Evolutionary conservation across 176 grass and related monocot species (phyloP).

Genomic region (Dactylis glomerata): DNA sequence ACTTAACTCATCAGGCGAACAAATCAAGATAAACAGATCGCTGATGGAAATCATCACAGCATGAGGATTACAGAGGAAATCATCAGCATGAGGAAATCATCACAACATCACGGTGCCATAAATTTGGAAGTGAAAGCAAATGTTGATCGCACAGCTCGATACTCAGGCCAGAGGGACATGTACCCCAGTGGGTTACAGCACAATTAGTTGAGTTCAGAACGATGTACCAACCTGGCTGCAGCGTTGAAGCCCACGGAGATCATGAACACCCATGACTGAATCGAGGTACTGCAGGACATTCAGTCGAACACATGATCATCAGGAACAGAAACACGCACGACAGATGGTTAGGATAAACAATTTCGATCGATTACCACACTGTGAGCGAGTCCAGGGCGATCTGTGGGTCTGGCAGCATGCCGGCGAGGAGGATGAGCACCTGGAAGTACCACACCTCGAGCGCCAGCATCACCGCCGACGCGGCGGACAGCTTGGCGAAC

Average conservation of each 20-base stretch:
- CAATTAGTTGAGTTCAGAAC: not conserved
- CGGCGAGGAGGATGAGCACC: constrained; percentile 82
- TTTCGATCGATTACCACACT: constrained; percentile 51
- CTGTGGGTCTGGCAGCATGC: constrained; percentile 71
- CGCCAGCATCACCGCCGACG: constrained; percentile 88
- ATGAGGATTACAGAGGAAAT: too few relatives aligned
- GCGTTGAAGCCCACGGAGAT: constrained; percentile 92
- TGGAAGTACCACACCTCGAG: constrained; percentile 95
- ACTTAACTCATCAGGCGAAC: not conserved
- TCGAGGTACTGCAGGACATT: constrained; percentile 56
- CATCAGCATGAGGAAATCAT: too few relatives aligned
- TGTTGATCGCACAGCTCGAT: not conserved
- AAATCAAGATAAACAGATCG: not conserved
- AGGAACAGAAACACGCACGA: not conserved
- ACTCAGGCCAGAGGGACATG: too few relatives aligned
- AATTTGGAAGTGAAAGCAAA: not conserved
- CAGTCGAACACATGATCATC: not conserved
- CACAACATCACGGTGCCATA: not conserved
- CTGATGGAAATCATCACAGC: too few relatives aligned
- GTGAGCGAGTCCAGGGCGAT: constrained; percentile 80
- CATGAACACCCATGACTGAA: constrained; percentile 83
- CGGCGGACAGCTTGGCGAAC: constrained; percentile 65
- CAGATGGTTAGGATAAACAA: not conserved
- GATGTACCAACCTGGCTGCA: constrained; percentile 56
- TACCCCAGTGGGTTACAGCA: too few relatives aligned